These are phyloP conservation scores for Porpolomopsis calyptriformis DNA, from an alignment of 768 basidiomycete species.

Conservation along the genomic window DNA sequence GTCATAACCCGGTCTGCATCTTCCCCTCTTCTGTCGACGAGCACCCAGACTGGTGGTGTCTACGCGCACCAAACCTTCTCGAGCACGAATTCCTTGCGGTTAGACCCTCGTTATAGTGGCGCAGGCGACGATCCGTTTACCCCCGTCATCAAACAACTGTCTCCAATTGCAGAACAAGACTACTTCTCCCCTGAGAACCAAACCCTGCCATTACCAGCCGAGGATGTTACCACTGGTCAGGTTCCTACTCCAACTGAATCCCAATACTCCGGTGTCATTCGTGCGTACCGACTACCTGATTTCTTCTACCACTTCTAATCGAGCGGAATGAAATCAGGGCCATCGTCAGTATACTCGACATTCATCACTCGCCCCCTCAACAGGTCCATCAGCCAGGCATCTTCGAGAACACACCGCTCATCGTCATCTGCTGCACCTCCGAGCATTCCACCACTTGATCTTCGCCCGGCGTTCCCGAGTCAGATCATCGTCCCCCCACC, in stretches of 20 bases:
- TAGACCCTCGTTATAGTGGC: constrained; percentile 21
- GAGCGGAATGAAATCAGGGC: constrained; percentile 23
- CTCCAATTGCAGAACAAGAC: constrained; percentile 58
- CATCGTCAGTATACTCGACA: constrained; percentile 36
- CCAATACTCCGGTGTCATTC: constrained; percentile 30
- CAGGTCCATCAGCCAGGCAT: constrained; percentile 53
- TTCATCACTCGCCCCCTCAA: constrained; percentile 60
- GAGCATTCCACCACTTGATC: constrained; percentile 48
- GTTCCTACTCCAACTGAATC: constrained; percentile 25
- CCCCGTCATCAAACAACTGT: constrained; percentile 40
- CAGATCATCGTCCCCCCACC: constrained; percentile 22
- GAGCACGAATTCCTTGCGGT: constrained; percentile 34
- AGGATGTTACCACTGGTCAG: constrained; percentile 11
- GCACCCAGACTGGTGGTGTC: neutral
- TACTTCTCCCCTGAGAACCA: constrained; percentile 44
- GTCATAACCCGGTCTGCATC: constrained; percentile 20
- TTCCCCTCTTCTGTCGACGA: constrained; percentile 15
- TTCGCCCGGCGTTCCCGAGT: constrained; percentile 43
- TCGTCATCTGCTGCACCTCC: constrained; percentile 31
- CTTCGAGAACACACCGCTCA: constrained; percentile 48
- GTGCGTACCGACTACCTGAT: constrained; percentile 25
- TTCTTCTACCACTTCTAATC: constrained; percentile 1
- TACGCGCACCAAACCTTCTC: constrained; percentile 9
- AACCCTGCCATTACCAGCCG: constrained; percentile 23
- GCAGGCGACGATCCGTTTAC: constrained; percentile 30